Evolutionary conservation across 1,284 basidiomycete genomes (phyloP), one percentile per base, ranked within the genome.

Genomic region (Cutaneotrichosporon cyanovorans): DNA sequence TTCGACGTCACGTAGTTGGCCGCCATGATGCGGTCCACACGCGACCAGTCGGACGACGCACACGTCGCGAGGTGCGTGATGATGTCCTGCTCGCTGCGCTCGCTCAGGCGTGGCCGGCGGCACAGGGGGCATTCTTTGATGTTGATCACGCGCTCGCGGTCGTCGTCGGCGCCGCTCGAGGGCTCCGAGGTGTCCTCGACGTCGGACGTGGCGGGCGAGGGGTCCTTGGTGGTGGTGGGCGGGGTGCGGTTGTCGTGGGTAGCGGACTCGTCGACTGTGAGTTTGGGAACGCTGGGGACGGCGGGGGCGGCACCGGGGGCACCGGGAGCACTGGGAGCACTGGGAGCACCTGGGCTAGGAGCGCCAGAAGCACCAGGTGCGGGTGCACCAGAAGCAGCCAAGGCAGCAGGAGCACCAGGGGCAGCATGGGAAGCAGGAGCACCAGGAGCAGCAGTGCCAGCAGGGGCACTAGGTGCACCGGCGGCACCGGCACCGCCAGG

Each of bases 1-100:
- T 79, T 83, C 14, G 87, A 85, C 0, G 93, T 98, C 2, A 97
- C 92, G 60, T 90, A 98, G 63, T 91, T 93, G n/a, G 85, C 83
- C 15, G 92, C 90, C 23, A 92, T 81, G 54, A 95, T 87, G 53
- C 82, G 72, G 62, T 95, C 84, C 21, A 97, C 84, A 46, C 84
- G 79, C 28, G 79, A 81, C 89, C 91, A 96, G 67, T 97, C 92
- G 59, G 83, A 79, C 49, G 85, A 89, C 8, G 91, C 91, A 62
- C 93, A 98, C 4, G 96, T 81, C 1, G 92, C 92, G 22, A 98
- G 73, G 67, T 92, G 88, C 18, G 90, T 92, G 45, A 95, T 77
- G 58, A 96, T 95, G 66, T 95, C 92, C 57, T 89, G 78, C 70
- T 97, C 93, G 2, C 82, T 87, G 66, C 89, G 91, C 42, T 81